A percentile compares a stretch with the other conserved stretches of the same genome.
These are phyloP conservation scores for Elsinoe perseae DNA, from an alignment of 2,329 filamentous ascomycete genomes.

Conservation along the genomic window DNA sequence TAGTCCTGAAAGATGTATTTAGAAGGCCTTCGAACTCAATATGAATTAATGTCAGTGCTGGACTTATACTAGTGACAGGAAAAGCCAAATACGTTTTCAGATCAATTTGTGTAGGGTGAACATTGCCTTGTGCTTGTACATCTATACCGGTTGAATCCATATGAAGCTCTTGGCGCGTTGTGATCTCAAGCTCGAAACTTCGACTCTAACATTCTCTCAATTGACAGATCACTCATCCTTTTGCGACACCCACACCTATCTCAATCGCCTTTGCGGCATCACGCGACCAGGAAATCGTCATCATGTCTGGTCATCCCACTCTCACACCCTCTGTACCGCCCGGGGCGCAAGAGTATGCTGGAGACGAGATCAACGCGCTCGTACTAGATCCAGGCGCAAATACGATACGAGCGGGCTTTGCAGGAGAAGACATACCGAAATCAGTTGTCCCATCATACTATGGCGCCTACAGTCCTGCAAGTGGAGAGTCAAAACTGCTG, in stretches of 20 bases:
- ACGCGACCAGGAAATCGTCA: neutral
- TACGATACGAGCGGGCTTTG: constrained; percentile 86
- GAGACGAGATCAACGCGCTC: constrained; percentile 95
- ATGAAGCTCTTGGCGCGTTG: constrained; percentile 1
- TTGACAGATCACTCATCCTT: neutral
- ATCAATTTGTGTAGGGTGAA: too few relatives aligned
- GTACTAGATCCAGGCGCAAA: constrained; percentile 93
- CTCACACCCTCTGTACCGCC: constrained; percentile 25
- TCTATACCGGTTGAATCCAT: neutral
- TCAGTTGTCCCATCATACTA: constrained; percentile 88
- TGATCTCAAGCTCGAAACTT: constrained; percentile 5
- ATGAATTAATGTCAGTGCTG: neutral
- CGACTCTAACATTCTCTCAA: neutral
- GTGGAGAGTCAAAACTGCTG: constrained; percentile 47
- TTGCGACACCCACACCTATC: neutral
- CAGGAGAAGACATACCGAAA: constrained; percentile 95
- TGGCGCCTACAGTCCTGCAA: constrained; percentile 49
- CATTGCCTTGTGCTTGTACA: too few relatives aligned
- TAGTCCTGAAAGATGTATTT: neutral
- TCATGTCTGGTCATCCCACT: constrained; percentile 7
- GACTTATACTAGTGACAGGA: neutral
- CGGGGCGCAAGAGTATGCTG: constrained; percentile 39
- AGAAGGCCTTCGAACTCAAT: neutral
- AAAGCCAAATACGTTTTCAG: too few relatives aligned
- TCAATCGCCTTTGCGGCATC: neutral